phyloP scores from a whole-genome alignment of 441 rosid species.

The Populus hybrid region DNA sequence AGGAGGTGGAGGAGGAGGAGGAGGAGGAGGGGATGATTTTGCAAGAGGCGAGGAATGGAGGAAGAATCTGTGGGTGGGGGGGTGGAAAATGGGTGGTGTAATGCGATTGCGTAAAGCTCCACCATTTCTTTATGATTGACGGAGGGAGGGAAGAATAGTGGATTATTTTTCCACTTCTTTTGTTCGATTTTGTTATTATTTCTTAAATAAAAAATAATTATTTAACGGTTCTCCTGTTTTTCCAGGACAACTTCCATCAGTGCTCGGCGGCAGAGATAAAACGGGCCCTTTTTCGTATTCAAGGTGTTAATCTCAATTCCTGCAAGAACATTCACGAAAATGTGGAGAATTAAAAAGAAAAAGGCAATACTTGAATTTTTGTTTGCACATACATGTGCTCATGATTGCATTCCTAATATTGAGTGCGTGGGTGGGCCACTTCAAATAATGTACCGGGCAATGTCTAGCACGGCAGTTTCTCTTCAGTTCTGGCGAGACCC shows the following conservation, averaged over 20 bases:
- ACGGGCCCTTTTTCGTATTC: neutral
- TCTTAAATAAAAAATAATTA: no score
- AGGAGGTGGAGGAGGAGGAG: neutral
- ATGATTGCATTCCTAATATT: neutral
- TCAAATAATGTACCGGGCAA: neutral
- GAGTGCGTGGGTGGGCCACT: neutral
- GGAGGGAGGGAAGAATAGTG: neutral
- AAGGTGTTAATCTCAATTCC: no score
- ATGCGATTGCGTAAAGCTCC: constrained; percentile 47
- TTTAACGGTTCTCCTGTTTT: no score
- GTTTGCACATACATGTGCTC: neutral
- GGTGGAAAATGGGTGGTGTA: neutral
- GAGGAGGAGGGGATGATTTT: neutral
- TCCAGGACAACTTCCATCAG: no score
- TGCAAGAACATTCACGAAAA: no score
- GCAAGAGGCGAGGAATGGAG: neutral
- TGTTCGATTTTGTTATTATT: neutral
- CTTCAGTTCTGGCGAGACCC: neutral
- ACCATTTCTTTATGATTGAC: constrained; percentile 19
- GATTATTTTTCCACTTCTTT: neutral
- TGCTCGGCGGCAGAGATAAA: no score
- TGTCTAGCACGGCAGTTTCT: neutral
- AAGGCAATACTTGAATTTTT: neutral
- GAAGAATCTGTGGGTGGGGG: neutral
- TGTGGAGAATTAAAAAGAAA: neutral